These are phyloP conservation scores for Apiospora sp. DNA, from an alignment of 2,329 filamentous ascomycete species.

Conservation along the genomic window DNA sequence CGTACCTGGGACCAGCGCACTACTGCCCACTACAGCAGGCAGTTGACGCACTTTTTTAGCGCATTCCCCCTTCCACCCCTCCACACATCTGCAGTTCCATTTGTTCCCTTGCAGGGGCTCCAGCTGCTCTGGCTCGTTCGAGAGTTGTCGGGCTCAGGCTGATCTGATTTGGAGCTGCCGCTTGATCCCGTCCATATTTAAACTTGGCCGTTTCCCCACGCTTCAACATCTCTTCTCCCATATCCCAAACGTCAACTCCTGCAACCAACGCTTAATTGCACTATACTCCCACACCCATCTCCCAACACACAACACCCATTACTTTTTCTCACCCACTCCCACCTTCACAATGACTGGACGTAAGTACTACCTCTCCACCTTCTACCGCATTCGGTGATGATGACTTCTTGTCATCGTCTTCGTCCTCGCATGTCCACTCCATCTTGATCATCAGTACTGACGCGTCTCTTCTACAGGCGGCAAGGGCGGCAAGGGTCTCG, in stretches of 20 bases:
- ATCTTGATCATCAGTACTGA: constrained; percentile 29
- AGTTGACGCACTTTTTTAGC: constrained; percentile 10
- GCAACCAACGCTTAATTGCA: constrained; percentile 23
- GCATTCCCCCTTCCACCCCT: constrained; percentile 1
- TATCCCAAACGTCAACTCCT: constrained; percentile 36
- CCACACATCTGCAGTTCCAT: constrained; percentile 21
- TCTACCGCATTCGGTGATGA: not conserved
- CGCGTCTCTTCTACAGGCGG: constrained; percentile 66
- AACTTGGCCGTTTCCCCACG: constrained; percentile 32
- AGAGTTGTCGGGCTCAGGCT: constrained; percentile 33
- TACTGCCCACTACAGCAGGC: not conserved
- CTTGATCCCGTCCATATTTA: constrained; percentile 32
- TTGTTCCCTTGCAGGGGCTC: constrained; percentile 7
- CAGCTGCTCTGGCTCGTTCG: constrained; percentile 21
- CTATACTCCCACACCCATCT: constrained; percentile 36
- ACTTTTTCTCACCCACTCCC: constrained; percentile 32
- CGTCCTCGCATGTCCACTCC: constrained; percentile 12
- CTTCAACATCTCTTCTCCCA: constrained; percentile 38
- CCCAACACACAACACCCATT: constrained; percentile 30
- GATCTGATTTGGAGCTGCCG: constrained; percentile 43
- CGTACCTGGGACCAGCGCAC: not conserved
- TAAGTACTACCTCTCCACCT: constrained; percentile 58
- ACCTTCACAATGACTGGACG: constrained; percentile 73
- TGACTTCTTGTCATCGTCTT: not conserved
- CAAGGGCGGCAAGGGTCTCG: constrained; percentile 97